These are phyloP conservation scores for Tilletia indica DNA, from an alignment of 1,284 basidiomycete species.

Conservation along the genomic window DNA sequence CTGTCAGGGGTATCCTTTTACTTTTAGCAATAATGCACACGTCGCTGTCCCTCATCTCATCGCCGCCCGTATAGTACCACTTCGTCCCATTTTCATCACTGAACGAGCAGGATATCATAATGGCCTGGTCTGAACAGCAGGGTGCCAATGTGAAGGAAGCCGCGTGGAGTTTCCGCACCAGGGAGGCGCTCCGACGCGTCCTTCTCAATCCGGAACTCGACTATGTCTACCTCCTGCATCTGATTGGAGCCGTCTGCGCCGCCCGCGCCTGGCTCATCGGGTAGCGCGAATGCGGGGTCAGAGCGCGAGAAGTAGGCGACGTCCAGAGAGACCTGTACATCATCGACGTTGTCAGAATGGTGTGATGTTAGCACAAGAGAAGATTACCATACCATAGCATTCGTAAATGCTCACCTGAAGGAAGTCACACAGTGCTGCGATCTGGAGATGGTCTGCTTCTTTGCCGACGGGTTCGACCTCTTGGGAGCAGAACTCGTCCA, in stretches of 20 bases:
- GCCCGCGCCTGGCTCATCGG: conserved; percentile 17
- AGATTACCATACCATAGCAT: neutral
- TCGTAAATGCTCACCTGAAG: conserved; percentile 30
- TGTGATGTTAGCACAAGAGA: neutral
- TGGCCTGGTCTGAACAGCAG: conserved; percentile 42
- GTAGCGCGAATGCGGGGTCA: conserved; percentile 36
- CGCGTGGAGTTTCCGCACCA: neutral
- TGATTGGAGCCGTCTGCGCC: conserved; percentile 22
- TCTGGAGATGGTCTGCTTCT: conserved; percentile 51
- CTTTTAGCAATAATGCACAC: too few species aligned
- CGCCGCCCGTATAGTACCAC: too few species aligned
- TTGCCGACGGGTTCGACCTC: conserved; percentile 50
- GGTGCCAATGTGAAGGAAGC: conserved; percentile 9
- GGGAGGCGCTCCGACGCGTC: conserved; percentile 8
- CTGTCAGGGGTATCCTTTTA: too few species aligned
- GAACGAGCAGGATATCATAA: conserved; percentile 37
- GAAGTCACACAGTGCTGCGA: conserved; percentile 39
- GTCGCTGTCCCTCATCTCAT: too few species aligned
- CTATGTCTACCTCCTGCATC: conserved; percentile 40
- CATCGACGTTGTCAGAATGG: neutral
- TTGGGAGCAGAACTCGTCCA: conserved; percentile 41
- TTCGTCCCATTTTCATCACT: neutral
- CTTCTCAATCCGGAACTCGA: conserved; percentile 42
- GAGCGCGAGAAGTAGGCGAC: conserved; percentile 43
- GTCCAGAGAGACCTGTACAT: conserved; percentile 41